Evolutionary conservation across 345 rosid species (phyloP).

Genomic region (Theobroma cacao): DNA sequence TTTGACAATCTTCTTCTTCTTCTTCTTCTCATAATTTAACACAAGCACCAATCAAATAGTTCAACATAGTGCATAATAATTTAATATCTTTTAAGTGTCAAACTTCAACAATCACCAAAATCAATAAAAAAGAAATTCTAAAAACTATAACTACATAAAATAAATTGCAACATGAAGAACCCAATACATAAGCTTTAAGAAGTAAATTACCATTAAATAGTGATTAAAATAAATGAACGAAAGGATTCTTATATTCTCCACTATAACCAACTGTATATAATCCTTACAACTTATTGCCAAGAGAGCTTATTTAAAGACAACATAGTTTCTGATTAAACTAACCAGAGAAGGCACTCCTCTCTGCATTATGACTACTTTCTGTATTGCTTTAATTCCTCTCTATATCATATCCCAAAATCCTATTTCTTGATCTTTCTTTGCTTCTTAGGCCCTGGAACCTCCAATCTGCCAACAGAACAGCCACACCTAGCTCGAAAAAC

Average conservation of each 20-base stretch:
- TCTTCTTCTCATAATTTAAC: background rate
- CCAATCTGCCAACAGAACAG: slow-evolving; percentile 77
- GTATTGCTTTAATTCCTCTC: slow-evolving; percentile 30
- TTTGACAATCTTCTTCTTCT: background rate
- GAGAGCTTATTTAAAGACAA: slow-evolving; percentile 45
- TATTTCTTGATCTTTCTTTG: slow-evolving; percentile 77
- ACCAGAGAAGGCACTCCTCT: slow-evolving; percentile 40
- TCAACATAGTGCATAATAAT: background rate
- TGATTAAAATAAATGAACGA: slow-evolving; percentile 24
- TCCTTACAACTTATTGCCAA: slow-evolving; percentile 44
- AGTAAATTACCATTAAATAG: slow-evolving; percentile 14
- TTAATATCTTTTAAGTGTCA: background rate
- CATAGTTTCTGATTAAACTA: slow-evolving; percentile 29
- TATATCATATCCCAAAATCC: slow-evolving; percentile 23
- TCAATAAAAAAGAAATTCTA: background rate
- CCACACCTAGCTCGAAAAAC: slow-evolving; percentile 70
- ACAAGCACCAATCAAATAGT: background rate
- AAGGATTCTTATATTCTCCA: slow-evolving; percentile 45
- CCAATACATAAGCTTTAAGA: slow-evolving; percentile 8
- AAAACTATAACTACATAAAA: background rate
- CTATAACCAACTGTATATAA: slow-evolving; percentile 40
- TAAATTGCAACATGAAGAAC: background rate
- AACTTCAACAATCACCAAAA: background rate
- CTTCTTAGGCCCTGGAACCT: slow-evolving; percentile 82
- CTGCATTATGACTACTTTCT: slow-evolving; percentile 40